Evolutionary conservation across 1,284 basidiomycete species (phyloP), one percentile per base, ranked within the genome.

Genomic region (Singerocomus rubriflavus): DNA sequence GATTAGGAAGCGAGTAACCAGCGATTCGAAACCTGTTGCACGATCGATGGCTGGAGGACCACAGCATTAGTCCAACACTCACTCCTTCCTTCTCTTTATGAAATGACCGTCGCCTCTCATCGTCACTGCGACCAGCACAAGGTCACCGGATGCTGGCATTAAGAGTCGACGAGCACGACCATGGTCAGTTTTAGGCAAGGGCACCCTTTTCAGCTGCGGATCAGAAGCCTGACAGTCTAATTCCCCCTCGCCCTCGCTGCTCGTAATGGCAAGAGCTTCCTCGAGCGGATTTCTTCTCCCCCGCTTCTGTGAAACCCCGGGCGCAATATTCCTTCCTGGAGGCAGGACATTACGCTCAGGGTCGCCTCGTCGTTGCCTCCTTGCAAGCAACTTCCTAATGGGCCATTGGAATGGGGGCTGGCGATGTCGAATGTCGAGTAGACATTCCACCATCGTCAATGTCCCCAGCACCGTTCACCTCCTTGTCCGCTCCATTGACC

Each of bases 61-160:
- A 48, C 33, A 44, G 45, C 42, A 46, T 21, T 4, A 21, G 46
- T 41, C 43, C 46, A 30, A 27, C 45, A 59, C 65, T 55, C 56
- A 67, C 66, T 66, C 65, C 48, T 62, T 54, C 46, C 55, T 61
- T 51, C 69, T 66, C 54, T 74, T 57, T 52, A 80, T 74, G 57
- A 78, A 80, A 50, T 81, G 74, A 14, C 71, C 63, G 53, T 81
- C 77, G 25, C 73, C 74, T 38, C 76, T 68, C 77, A 81, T 78
- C 27, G 75, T 73, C 39, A 82, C 66, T 16, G 77, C 73, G 37
- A 73, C 67, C 30, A 77, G 56, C 11, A 76, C 75, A 36, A 72
- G 56, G 35, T 58, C 57, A 21, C 53, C 49, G 41, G 66, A 59
- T 29, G 54, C 42, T 34, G 76, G 73, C 26, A 73, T 58, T 14